A percentile compares a stretch with the other conserved stretches of the same genome.
Conservation (phyloP, 2,329 filamentous ascomycete genomes). For the Macrophomina pseudophaseolina region DNA sequence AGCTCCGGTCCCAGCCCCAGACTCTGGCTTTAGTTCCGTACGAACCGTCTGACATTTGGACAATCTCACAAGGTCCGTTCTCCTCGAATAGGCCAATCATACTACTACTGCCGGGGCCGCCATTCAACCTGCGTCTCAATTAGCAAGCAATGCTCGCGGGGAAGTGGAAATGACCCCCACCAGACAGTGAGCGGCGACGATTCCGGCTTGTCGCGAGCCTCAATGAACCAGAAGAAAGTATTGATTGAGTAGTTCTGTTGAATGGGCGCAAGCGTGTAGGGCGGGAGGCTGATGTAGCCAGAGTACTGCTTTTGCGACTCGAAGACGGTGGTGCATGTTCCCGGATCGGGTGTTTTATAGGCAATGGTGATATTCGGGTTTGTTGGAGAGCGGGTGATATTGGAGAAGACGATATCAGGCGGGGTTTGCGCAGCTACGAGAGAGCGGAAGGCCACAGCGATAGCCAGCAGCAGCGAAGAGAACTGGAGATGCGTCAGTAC, state of each 20-base stretch:
- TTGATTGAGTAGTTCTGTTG: conserved; percentile 64
- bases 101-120: conserved; percentile 68
- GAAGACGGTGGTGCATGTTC: conserved; percentile 70
- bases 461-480: conserved; percentile 9
- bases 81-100: conserved; percentile 69
- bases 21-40: conserved; percentile 63
- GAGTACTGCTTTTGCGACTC: conserved; percentile 70
- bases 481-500: conserved; percentile 1
- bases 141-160: conserved; percentile 42
- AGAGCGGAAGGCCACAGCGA: conserved; percentile 21
- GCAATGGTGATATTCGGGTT: conserved; percentile 68
- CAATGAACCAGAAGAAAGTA: conserved; percentile 71
- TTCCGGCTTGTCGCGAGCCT: conserved; percentile 59
- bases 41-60: conserved; percentile 48
- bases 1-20: conserved; percentile 69
- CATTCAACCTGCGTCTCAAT: conserved; percentile 68
- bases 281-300: conserved; percentile 70
- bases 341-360: conserved; percentile 66
- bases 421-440: conserved; percentile 45
- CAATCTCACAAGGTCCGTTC: conserved; percentile 56
- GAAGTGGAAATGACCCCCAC: background rate
- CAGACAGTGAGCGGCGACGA: conserved; percentile 61
- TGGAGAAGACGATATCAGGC: conserved; percentile 50
- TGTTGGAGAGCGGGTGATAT: conserved; percentile 65
- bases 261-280: conserved; percentile 50